Conservation (phyloP, 2,329 filamentous ascomycete species). For the Capronia epimyces region DNA sequence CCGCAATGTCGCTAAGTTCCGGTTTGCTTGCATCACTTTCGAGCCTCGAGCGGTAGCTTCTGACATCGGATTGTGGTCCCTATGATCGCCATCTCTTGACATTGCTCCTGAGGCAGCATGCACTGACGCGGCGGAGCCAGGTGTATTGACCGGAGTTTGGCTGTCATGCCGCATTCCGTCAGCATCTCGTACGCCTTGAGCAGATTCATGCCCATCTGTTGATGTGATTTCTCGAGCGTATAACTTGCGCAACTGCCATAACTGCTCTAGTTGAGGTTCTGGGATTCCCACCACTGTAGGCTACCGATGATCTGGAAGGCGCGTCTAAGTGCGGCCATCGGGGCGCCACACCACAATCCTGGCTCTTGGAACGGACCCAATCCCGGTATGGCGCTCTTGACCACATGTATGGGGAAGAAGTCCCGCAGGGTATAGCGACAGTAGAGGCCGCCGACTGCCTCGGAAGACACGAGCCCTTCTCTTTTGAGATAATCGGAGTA, state of each 20-base stretch:
- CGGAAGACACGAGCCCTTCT: background rate
- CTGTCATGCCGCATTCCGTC: background rate
- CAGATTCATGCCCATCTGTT: background rate
- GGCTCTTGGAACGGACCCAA: conserved; percentile 5
- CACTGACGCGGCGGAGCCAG: background rate
- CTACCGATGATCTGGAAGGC: conserved; percentile 4
- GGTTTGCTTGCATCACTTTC: background rate
- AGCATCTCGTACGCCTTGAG: background rate
- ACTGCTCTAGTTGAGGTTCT: conserved; percentile 5
- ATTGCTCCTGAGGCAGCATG: background rate
- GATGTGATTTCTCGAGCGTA: conserved; percentile 1
- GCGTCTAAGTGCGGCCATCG: conserved; percentile 6
- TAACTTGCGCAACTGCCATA: conserved; percentile 9
- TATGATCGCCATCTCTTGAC: background rate
- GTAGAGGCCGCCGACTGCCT: conserved; percentile 7
- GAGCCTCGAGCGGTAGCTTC: background rate
- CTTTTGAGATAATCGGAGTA: conserved; percentile 5
- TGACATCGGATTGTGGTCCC: background rate
- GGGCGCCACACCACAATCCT: conserved; percentile 7
- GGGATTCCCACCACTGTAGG: conserved; percentile 2
- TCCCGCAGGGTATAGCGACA: conserved; percentile 12
- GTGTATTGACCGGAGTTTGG: background rate
- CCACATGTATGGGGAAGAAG: conserved; percentile 4
- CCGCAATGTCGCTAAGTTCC: background rate
- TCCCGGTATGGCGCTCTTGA: conserved; percentile 1